Evolutionary conservation across 225 moss, liverwort and hornwort genomes (phyloP).

Genomic region (Pleurozium schreberi): DNA sequence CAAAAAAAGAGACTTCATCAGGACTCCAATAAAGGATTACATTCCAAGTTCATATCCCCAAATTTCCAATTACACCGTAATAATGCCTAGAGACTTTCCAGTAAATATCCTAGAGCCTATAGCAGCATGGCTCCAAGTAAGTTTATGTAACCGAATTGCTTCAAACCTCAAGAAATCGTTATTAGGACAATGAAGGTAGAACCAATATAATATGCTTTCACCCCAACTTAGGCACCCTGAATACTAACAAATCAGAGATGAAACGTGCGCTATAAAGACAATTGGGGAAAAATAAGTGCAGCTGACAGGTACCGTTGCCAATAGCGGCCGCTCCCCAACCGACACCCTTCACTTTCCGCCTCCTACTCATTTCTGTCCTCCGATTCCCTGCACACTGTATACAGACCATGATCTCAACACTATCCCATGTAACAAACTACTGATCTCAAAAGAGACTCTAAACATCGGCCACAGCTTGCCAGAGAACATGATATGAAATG

Average conservation of each 20-base stretch:
- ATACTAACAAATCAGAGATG: background rate
- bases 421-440: background rate
- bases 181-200: background rate
- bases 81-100: background rate
- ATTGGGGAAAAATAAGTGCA: background rate
- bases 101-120: background rate
- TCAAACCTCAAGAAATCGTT: background rate
- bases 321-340: constrained; percentile 68
- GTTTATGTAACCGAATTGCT: background rate
- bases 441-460: background rate
- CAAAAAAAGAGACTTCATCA: background rate
- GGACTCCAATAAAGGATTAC: background rate
- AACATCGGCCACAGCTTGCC: background rate
- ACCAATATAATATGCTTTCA: background rate
- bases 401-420: background rate
- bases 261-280: background rate
- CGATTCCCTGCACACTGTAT: constrained; percentile 75
- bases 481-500: background rate
- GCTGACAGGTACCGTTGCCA: constrained; percentile 44
- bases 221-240: background rate
- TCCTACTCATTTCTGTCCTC: constrained; percentile 67
- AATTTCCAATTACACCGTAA: background rate
- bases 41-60: background rate
- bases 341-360: constrained; percentile 58
- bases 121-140: background rate